Evolutionary conservation across 257 asterid species (phyloP).

Genomic region (Solanum tacnaense): DNA sequence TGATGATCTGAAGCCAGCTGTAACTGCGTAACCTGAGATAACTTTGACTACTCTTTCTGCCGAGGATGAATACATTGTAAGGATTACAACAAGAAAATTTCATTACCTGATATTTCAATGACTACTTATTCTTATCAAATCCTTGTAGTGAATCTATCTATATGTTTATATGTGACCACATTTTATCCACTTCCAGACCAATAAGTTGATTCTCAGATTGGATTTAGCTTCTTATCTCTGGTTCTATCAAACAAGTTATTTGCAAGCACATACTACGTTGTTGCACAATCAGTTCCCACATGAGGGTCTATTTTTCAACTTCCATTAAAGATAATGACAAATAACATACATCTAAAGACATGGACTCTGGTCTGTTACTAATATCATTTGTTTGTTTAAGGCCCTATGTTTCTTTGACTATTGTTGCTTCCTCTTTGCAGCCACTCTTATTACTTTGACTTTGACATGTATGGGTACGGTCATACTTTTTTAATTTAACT

Average conservation of each 20-base stretch:
- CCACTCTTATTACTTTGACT: neutral
- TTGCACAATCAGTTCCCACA: neutral
- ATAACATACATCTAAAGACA: neutral
- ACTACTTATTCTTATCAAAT: neutral
- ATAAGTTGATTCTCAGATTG: neutral
- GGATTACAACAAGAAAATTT: neutral
- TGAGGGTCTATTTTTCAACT: neutral
- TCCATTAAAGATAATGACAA: neutral
- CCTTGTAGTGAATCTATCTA: neutral
- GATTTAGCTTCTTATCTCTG: neutral
- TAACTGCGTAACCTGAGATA: constrained; percentile 89
- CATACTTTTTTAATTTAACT: neutral
- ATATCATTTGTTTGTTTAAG: neutral
- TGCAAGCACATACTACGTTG: neutral
- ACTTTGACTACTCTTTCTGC: constrained; percentile 42
- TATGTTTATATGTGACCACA: neutral
- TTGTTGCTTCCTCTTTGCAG: neutral
- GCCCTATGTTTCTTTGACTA: neutral
- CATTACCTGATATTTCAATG: neutral
- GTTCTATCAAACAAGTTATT: neutral
- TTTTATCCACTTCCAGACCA: neutral
- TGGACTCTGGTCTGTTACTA: neutral
- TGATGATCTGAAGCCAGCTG: constrained; percentile 88
- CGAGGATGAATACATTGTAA: constrained; percentile 78
- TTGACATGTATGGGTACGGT: neutral